Conservation (phyloP, 257 asterid genomes). For the Solanum tarapatanum region DNA sequence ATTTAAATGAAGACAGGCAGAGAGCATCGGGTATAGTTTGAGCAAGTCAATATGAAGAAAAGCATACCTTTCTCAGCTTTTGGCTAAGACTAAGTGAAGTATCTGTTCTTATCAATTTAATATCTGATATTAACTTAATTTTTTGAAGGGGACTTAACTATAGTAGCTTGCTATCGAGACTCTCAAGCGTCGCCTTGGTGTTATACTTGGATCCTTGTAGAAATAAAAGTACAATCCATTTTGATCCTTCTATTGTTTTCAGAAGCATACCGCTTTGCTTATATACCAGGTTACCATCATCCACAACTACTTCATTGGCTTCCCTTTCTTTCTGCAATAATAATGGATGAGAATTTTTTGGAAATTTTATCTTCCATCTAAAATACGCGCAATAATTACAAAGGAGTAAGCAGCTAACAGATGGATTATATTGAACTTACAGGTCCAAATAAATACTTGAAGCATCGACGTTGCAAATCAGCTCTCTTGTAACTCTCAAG, state of each 20-base stretch:
- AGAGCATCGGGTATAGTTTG: too few relatives aligned
- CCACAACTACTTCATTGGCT: slow-evolving; percentile 41
- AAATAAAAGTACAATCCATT: slow-evolving; percentile 30
- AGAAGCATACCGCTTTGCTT: slow-evolving; percentile 28
- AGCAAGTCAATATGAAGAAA: too few relatives aligned
- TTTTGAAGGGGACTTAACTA: background rate
- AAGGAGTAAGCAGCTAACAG: background rate
- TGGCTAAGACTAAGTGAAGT: too few relatives aligned
- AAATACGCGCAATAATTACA: background rate
- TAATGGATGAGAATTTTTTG: background rate
- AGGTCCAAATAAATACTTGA: slow-evolving; percentile 44
- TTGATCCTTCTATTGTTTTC: slow-evolving; percentile 30
- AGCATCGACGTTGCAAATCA: slow-evolving; percentile 45
- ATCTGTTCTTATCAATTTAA: too few relatives aligned
- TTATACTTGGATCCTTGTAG: background rate
- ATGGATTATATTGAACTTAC: slow-evolving; percentile 22
- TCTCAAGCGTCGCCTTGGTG: background rate
- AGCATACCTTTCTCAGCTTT: slow-evolving; percentile 43
- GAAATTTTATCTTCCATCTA: background rate
- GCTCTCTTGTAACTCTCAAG: slow-evolving; percentile 35
- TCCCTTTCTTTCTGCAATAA: slow-evolving; percentile 46
- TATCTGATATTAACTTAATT: background rate
- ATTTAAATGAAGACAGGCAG: too few relatives aligned
- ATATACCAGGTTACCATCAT: slow-evolving; percentile 38
- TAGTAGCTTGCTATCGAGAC: background rate